These are phyloP conservation scores for Chrysanthemum makinoi DNA, from an alignment of 129 eudicot genomes.

Conservation along the genomic window DNA sequence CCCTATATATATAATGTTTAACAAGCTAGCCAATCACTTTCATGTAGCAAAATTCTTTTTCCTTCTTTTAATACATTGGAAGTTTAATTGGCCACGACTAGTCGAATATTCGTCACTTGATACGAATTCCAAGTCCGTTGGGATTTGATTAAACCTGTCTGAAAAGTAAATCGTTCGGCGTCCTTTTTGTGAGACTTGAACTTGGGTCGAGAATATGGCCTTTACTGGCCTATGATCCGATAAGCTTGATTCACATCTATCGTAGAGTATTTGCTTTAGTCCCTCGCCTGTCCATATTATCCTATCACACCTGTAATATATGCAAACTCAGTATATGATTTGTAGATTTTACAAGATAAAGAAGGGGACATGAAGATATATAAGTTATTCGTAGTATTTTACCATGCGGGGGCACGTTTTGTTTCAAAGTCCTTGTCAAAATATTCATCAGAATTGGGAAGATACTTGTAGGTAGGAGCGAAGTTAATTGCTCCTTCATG, in stretches of 20 bases:
- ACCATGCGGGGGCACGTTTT: constrained; percentile 86
- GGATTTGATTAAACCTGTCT: constrained; percentile 28
- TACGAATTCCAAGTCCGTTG: constrained; percentile 16
- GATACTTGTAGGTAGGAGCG: constrained; percentile 77
- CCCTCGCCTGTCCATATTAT: constrained; percentile 68
- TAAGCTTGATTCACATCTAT: constrained; percentile 49
- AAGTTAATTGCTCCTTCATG: constrained; percentile 59
- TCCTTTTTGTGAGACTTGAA: constrained; percentile 31
- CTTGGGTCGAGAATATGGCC: constrained; percentile 51
- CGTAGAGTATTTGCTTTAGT: constrained; percentile 47
- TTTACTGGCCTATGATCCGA: constrained; percentile 75
- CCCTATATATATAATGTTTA: neutral
- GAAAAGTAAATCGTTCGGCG: constrained; percentile 30
- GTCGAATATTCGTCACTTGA: neutral
- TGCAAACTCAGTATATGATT: neutral
- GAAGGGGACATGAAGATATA: neutral
- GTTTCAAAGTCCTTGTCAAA: constrained; percentile 45
- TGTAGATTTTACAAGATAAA: neutral
- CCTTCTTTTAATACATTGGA: neutral
- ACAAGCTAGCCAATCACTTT: neutral
- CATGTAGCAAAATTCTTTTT: neutral
- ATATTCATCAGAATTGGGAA: constrained; percentile 53
- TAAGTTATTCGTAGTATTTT: neutral
- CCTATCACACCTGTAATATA: constrained; percentile 62
- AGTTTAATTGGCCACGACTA: constrained; percentile 22